Base-by-base conservation (phyloP, 1,139 yeast genomes). In the Pichia sp. region DNA sequence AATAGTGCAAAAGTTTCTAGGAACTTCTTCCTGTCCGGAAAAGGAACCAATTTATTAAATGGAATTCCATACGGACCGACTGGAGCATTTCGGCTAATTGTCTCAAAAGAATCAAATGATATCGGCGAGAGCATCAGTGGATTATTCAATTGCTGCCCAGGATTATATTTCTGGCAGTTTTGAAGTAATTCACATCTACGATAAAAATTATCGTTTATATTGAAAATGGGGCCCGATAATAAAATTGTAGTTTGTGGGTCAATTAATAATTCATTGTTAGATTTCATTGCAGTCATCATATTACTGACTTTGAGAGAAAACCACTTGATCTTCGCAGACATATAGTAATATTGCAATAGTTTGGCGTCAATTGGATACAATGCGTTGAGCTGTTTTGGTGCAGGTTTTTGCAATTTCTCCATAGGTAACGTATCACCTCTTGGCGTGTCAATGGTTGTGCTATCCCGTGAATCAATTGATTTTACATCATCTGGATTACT, bases 171-270 rank as follows among this genome's bases (percentile, higher is more conserved):
- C 44, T 66, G 68, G 49, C 69, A 75, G 41, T 66, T 66, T 36
- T 70, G 62, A 37, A 78, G 55, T 3, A 67, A 56, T 33, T 66
- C 73, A n/a, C 77, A 57, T 41, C 75, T 62, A 31, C 68, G 62
- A 48, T 60, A 66, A 47, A 76, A 66, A 3, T 68, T 65, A 36
- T 77, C 82, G 50, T 71, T 73, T 40, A 77, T 69, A 41, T 77
- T 69, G 56, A 77, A 70, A 2, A 72, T 52, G 31, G 67, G 66
- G 0, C 81, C 79, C 1, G 68, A 52, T 29, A 76, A 53, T 6
- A 72, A 40, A 3, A 59, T 49, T n/a, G 64, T 52, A 33, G 57
- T 54, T 36, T 60, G 62, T 4, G 63, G 45, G 9, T 65, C 53
- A 1, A 66, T 62, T 6, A 38, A 3, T 10, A 27, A 4, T 23